A percentile compares a stretch with the other conserved stretches of the same genome.
Conservation (phyloP, 805 yeast genomes). For the Nakazawaea ishiwadae region DNA sequence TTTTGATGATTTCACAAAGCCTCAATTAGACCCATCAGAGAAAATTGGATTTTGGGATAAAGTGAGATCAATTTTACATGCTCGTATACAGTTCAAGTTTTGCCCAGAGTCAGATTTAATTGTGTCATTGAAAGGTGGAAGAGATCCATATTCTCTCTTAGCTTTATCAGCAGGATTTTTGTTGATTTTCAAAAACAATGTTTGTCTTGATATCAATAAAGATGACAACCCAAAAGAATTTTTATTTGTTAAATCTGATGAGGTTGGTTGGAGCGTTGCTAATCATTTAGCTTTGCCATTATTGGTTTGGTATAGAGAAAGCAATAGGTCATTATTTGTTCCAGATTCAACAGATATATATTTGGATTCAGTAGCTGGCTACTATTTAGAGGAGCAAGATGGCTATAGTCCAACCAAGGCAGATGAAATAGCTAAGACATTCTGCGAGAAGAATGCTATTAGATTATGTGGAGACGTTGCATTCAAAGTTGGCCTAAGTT, state of each 20-base stretch:
- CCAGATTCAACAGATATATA: conserved; percentile 31
- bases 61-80: conserved; percentile 70
- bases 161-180: conserved; percentile 73
- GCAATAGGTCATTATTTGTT: conserved; percentile 38
- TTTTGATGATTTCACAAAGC: conserved; percentile 81
- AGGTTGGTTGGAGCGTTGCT: conserved; percentile 69
- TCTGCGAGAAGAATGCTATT: conserved; percentile 41
- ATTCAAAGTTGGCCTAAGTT: conserved; percentile 52
- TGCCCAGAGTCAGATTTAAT: conserved; percentile 45
- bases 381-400: conserved; percentile 30
- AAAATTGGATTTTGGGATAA: conserved; percentile 95
- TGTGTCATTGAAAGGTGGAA: conserved; percentile 66
- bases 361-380: conserved; percentile 43
- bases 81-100: conserved; percentile 53
- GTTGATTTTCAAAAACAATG: conserved; percentile 62
- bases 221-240: conserved; percentile 66
- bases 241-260: conserved; percentile 56
- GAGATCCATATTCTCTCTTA: conserved; percentile 71
- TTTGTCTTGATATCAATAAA: conserved; percentile 56
- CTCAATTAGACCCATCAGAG: conserved; percentile 82
- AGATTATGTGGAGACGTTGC: conserved; percentile 56
- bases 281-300: conserved; percentile 56
- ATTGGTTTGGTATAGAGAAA: conserved; percentile 55
- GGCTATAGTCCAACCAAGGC: neutral
- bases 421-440: neutral